Evolutionary conservation across 2,329 filamentous ascomycete species (phyloP), one percentile per base, ranked within the genome.

Genomic region (Neopestalotiopsis rosae): DNA sequence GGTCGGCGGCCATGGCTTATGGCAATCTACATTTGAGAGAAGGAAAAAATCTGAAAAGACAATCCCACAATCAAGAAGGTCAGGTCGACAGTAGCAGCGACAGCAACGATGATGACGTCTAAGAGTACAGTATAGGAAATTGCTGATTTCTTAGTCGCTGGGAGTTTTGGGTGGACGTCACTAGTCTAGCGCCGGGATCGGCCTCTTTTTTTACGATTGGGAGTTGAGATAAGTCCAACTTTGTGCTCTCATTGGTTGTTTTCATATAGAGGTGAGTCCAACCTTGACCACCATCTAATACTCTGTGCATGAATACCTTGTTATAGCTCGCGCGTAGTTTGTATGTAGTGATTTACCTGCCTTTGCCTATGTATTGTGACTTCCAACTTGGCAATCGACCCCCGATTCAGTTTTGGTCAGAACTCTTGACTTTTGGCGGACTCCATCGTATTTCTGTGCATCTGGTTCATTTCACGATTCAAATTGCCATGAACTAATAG

Each of bases 1-100:
- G 72, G 71, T 75, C 75, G 73, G 74, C 74, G 67, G 76, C 73
- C 76, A 77, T 77, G 28, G 34, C 61, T 17, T 28, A 28, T 13
- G 45, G 10, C 61, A 66, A 66, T 65, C 71, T 73, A 73, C 72
- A 74, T 72, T 63, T 52, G 45, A 52, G 45, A 20, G n/a, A n/a
- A 9, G 45, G 68, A 69, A 24, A 14, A 63, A 63, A 28, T 28
- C 24, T 38, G 10, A 38, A 38, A 38, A 28, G 24, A 28, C 24
- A 28, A 20, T 9, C 13, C 28, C 24, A 34, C 14, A 24, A 65
- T n/a, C 28, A 49, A 56, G 34, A 24, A 30, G 14, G 59, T 61
- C n/a, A 40, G 38, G 17, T 28, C 4, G 58, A 34, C 30, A 28
- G 24, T 28, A 28, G 24, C 13, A 28, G 20, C 57, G 20, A 30